Percentiles rank a stretch among this genome's conserved stretches.
Conservation (phyloP, 192 early-diverging fungal genomes). For the Coemansia sp. region DNA sequence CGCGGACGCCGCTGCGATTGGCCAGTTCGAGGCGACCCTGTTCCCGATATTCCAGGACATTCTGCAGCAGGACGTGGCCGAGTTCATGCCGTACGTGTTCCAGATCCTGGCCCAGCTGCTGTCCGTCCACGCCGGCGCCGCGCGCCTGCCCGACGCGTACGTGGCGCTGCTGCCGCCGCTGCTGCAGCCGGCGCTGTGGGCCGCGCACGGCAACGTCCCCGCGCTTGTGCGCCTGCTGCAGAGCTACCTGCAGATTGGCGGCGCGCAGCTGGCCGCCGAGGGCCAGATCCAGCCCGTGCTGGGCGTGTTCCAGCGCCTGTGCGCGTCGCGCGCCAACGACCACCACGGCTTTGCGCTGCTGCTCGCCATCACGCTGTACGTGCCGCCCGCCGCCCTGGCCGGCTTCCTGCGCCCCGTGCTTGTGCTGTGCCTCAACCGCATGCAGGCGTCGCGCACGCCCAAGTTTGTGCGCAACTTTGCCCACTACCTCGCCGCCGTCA, state of each 20-base stretch:
- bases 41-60: conserved; percentile 90
- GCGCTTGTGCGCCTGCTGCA: conserved; percentile 88
- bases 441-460: conserved; percentile 42
- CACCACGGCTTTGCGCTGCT: conserved; percentile 84
- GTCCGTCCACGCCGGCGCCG: conserved; percentile 62
- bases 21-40: conserved; percentile 80
- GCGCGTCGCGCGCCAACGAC: conserved; percentile 82
- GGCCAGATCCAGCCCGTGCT: conserved; percentile 80
- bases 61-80: conserved; percentile 78
- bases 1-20: conserved; percentile 63
- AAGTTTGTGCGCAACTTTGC: conserved; percentile 44
- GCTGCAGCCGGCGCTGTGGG: conserved; percentile 86
- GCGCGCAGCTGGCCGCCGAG: conserved; percentile 63
- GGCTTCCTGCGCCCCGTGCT: conserved; percentile 62
- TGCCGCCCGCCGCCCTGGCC: conserved; percentile 63
- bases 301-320: conserved; percentile 91
- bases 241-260: conserved; percentile 78
- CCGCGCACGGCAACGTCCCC: conserved; percentile 86
- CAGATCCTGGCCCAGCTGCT: conserved; percentile 91
- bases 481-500: conserved; percentile 36
- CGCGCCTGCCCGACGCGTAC: conserved; percentile 70
- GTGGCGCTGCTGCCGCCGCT: conserved; percentile 70
- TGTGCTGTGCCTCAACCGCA: conserved; percentile 57
- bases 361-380: conserved; percentile 69
- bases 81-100: conserved; percentile 97